A percentile compares a stretch with the other conserved stretches of the same genome.
Conservation (phyloP, 441 rosid species). For the Adansonia grandidieri region DNA sequence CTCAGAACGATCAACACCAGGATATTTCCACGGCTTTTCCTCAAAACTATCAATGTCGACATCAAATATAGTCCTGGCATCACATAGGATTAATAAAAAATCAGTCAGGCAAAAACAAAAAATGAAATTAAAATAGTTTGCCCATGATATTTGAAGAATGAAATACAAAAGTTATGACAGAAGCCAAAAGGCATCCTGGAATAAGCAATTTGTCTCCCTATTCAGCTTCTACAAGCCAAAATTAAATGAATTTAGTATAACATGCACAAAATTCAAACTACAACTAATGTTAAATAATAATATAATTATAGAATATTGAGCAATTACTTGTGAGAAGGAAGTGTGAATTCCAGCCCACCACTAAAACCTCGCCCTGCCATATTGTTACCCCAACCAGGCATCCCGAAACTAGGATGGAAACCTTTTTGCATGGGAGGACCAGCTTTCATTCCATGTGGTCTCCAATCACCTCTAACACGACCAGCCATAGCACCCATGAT, state of each 20-base stretch:
- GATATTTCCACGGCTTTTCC: constrained; percentile 97
- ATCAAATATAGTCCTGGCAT: constrained; percentile 91
- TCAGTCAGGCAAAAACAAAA: constrained; percentile 21
- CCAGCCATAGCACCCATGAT: constrained; percentile 66
- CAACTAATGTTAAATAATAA: not conserved
- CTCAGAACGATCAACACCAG: constrained; percentile 73
- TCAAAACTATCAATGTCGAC: constrained; percentile 92
- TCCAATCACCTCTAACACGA: constrained; percentile 98
- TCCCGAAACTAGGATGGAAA: constrained; percentile 70
- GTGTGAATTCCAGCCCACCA: constrained; percentile 83
- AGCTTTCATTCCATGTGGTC: constrained; percentile 72
- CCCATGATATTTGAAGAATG: constrained; percentile 15
- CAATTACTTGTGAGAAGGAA: constrained; percentile 95
- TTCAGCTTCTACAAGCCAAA: constrained; percentile 13
- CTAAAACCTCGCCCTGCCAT: constrained; percentile 75
- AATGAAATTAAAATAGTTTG: constrained; percentile 7
- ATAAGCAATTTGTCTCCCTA: constrained; percentile 20
- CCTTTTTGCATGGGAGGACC: constrained; percentile 71
- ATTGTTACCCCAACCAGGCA: constrained; percentile 64
- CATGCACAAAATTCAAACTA: not conserved
- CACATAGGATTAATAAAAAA: constrained; percentile 20
- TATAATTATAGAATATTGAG: constrained; percentile 27
- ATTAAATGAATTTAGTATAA: not conserved
- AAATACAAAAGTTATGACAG: constrained; percentile 3
- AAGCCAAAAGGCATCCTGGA: constrained; percentile 12